Base-by-base conservation (phyloP, 2,329 filamentous ascomycete genomes). In the Paecilomyces sp. region DNA sequence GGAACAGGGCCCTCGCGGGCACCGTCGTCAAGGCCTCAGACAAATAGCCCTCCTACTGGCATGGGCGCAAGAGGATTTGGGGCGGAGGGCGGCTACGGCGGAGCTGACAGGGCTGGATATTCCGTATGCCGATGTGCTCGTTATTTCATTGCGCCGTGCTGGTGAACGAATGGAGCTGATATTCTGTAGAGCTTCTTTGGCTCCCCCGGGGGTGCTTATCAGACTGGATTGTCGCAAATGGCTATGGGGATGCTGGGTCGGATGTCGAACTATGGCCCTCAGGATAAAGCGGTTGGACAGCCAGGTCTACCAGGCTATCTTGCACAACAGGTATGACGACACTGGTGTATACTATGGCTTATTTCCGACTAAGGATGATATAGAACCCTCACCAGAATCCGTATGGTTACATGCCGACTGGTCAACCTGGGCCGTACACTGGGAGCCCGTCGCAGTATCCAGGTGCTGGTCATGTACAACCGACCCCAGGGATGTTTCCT, bases 51-150 rank as follows among this genome's bases (percentile, higher is more conserved):
- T 28, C 62, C 55, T 22, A 55, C 57, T 11, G 52, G 36, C n/a
- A 57, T 25, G 54, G 60, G 58, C 51, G 57, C 24, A 52, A 56
- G 47, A 60, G 54, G 18, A 13, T 54, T 50, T 28, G 50, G 18
- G 22, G 24, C 53, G 7, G 56, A 33, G 9, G 24, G 33, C 9
- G 50, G 55, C 28, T 31, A 28, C n/a, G 33, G 11, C 7, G 41
- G 41, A 24, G 53, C 50, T 18, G 52, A 50, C 47, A 50, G 52
- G 61, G 50, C 55, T 56, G n/a, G 28, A 60, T 59, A 62, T 62
- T 70, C 68, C 60, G 69, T 71, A 71, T 60, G 68, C 61, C 62
- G 63, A 63, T 57, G 57, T 59, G 60, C 65, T 64, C 62, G 63
- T 34, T 58, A 53, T 64, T 60, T 33, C 9, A 9, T 62, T 63